Evolutionary conservation across 2,329 filamentous ascomycete genomes (phyloP), one percentile per base, ranked within the genome.

Genomic region (Colletotrichum lindemuthianum): DNA sequence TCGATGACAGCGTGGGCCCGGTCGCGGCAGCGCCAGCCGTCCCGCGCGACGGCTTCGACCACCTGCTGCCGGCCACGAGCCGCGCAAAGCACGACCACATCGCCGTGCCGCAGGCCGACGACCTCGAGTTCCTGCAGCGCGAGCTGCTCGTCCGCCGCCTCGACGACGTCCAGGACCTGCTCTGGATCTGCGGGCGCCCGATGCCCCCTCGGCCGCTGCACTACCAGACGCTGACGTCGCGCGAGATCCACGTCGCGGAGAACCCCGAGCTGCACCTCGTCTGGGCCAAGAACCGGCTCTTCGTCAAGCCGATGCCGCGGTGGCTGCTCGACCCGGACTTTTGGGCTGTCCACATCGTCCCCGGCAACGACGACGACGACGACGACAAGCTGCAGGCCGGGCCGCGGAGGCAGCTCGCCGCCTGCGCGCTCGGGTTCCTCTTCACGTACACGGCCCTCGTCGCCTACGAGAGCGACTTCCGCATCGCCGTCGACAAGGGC

Each of bases 281-380:
- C 36, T 81, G 78, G 78, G 71, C 73, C 50, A 73, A 72, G 15
- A 72, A 74, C 10, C 72, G 75, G 45, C 79, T 75, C 32, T 81
- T 71, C 45, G 49, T 81, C 10, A 81, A 81, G 60, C 78, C 79
- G 0, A 63, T 80, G 1, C 82, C 82, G 0, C 60, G 70, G 2
- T 83, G 75, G 51, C 71, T 82, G 0, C 70, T 82, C 0, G 72
- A 69, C 34, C 70, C 72, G 10, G 59, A 69, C 12, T 76, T 81
- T 67, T 79, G 79, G 80, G 69, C 61, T 5, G 49, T 52, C 8
- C 68, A 73, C 54, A 61, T 74, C 15, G 41, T 71, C 12, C 65
- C 45, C 36, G 16, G 15, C 57, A 36, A 15, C 44, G 47, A n/a
- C 51, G 41, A 11, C 15, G n/a, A n/a, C 24, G 47, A 53, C 32